Conservation (phyloP, 2,329 filamentous ascomycete genomes). For the Penicillium sp. region DNA sequence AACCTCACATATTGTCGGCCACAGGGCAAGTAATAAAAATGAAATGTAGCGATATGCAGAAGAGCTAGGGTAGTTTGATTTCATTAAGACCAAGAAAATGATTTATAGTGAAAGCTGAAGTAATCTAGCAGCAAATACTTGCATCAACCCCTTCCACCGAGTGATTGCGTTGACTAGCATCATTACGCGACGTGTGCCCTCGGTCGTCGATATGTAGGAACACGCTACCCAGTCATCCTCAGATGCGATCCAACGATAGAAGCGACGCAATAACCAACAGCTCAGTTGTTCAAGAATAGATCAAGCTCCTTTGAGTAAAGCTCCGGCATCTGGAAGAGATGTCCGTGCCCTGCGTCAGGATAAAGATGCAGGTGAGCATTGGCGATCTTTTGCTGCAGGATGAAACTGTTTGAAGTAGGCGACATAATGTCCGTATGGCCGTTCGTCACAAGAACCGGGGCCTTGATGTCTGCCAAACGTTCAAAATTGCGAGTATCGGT, state of each 20-base stretch:
- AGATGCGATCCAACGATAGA: slow-evolving; percentile 1
- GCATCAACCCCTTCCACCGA: not conserved
- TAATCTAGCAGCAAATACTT: not conserved
- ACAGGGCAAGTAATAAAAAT: not conserved
- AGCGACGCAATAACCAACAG: not conserved
- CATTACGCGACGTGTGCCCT: not conserved
- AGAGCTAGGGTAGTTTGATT: not conserved
- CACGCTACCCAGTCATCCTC: not conserved
- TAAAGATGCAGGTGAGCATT: slow-evolving; percentile 12
- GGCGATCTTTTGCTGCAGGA: slow-evolving; percentile 9
- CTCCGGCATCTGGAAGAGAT: slow-evolving; percentile 13
- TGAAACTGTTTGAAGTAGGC: slow-evolving; percentile 8
- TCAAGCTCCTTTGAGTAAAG: slow-evolving; percentile 11
- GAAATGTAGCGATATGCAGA: slow-evolving; percentile 5
- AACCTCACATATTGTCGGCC: slow-evolving; percentile 2
- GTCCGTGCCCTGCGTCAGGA: slow-evolving; percentile 8
- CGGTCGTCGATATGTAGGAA: not conserved
- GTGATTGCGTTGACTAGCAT: not conserved
- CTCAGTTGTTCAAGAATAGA: slow-evolving; percentile 10
- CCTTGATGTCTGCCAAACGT: slow-evolving; percentile 10
- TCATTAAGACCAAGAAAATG: not conserved
- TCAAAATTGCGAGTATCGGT: slow-evolving; percentile 9
- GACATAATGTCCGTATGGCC: slow-evolving; percentile 12
- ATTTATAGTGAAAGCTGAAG: not conserved
- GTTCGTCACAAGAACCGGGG: slow-evolving; percentile 9